A percentile compares a stretch with the other conserved stretches of the same genome.
Evolutionary conservation across 352 stramenopile species (phyloP).

Genomic region (Phytopythium mirpurense): DNA sequence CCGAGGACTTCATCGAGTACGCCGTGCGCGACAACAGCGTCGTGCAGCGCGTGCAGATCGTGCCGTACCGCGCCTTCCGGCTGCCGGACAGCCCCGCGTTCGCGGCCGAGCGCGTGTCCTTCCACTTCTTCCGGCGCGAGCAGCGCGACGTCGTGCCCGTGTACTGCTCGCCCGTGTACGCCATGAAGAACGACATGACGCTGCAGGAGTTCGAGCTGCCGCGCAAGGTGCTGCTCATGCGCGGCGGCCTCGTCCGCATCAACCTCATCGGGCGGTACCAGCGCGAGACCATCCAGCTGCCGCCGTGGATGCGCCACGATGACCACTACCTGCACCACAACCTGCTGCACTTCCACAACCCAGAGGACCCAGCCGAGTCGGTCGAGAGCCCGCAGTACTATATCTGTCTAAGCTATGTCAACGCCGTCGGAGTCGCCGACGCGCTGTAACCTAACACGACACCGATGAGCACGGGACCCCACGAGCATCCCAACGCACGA

Average conservation of each 20-base stretch:
- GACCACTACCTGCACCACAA: conserved; percentile 28
- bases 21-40: conserved; percentile 45
- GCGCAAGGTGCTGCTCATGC: conserved; percentile 34
- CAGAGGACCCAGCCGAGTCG: conserved; percentile 1
- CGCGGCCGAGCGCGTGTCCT: conserved; percentile 54
- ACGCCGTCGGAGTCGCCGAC: conserved; percentile 15
- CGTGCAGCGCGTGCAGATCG: conserved; percentile 53
- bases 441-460: conserved; percentile 6
- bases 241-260: conserved; percentile 45
- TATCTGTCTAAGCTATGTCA: conserved; percentile 76
- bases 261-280: conserved; percentile 65
- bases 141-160: conserved; percentile 23
- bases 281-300: conserved; percentile 66
- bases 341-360: conserved; percentile 9
- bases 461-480: background rate
- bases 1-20: conserved; percentile 77
- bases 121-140: conserved; percentile 56
- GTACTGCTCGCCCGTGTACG: conserved; percentile 47
- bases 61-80: conserved; percentile 81
- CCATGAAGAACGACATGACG: conserved; percentile 68
- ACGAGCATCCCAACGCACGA: background rate
- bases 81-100: conserved; percentile 73
- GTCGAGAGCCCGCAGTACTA: conserved; percentile 59
- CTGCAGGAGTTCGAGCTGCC: conserved; percentile 58
- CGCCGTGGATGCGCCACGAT: conserved; percentile 9